A percentile compares a stretch with the other conserved stretches of the same genome.
phyloP scores from a whole-genome alignment of 805 yeast species.

The Barnettozyma populi region DNA sequence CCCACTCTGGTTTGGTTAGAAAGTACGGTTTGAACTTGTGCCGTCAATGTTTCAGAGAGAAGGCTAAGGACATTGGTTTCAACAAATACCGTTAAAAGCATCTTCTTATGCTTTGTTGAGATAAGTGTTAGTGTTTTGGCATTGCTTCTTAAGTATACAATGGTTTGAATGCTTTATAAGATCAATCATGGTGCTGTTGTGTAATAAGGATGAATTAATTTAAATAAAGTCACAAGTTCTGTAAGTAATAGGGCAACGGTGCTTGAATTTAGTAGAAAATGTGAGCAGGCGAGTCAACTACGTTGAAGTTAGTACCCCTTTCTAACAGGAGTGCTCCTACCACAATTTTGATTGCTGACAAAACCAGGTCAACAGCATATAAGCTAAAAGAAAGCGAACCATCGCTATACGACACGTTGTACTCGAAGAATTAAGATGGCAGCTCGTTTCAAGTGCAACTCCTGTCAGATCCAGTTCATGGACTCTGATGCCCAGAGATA shows the following conservation, averaged over 20 bases:
- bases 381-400: too few relatives aligned
- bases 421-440: slow-evolving; percentile 7
- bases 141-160: slow-evolving; percentile 5
- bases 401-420: too few relatives aligned
- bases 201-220: slow-evolving; percentile 13
- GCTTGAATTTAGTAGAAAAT: too few relatives aligned
- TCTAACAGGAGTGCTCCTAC: background rate
- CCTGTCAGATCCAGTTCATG: slow-evolving; percentile 78
- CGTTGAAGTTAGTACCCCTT: too few relatives aligned
- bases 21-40: slow-evolving; percentile 99
- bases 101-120: slow-evolving; percentile 6
- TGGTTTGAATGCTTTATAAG: slow-evolving; percentile 4
- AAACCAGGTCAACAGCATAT: too few relatives aligned
- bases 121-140: slow-evolving; percentile 8
- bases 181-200: slow-evolving; percentile 14
- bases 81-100: slow-evolving; percentile 88
- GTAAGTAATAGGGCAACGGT: background rate
- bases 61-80: slow-evolving; percentile 98
- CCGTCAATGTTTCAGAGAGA: slow-evolving; percentile 99
- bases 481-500: slow-evolving; percentile 80
- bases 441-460: slow-evolving; percentile 67
- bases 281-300: too few relatives aligned
- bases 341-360: background rate
- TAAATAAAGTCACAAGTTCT: slow-evolving; percentile 10
- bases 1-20: slow-evolving; percentile 99